phyloP scores from a whole-genome alignment of 2,329 filamentous ascomycete species.

The Hypoxylon sp. region DNA sequence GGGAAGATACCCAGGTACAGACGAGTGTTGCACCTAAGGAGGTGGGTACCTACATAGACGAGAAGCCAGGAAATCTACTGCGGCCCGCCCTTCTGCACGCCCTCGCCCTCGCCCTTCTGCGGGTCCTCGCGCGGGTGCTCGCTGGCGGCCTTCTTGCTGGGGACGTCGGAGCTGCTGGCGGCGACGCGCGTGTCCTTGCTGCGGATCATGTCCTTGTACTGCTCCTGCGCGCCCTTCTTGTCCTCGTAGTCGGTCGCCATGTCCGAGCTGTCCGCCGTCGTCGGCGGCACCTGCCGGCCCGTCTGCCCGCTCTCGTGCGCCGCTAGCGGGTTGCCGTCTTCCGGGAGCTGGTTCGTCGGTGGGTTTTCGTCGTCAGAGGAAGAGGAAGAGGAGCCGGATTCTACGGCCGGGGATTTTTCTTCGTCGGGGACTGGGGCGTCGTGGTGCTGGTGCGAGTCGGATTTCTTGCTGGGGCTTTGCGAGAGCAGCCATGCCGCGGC shows the following conservation, averaged over 20 bases:
- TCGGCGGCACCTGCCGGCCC: constrained; percentile 33
- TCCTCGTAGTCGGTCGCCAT: constrained; percentile 38
- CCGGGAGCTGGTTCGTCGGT: not conserved
- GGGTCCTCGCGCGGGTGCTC: constrained; percentile 48
- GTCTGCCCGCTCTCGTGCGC: constrained; percentile 26
- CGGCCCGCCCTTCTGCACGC: constrained; percentile 39
- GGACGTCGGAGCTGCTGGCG: constrained; percentile 38
- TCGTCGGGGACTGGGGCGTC: constrained; percentile 19
- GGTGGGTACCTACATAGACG: not conserved
- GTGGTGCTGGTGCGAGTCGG: constrained; percentile 22
- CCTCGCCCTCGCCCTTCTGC: constrained; percentile 46
- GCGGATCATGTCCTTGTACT: constrained; percentile 41
- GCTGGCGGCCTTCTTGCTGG: constrained; percentile 44
- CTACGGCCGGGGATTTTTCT: constrained; percentile 25
- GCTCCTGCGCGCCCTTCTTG: constrained; percentile 43
- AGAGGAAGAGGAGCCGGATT: constrained; percentile 7
- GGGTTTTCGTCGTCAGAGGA: constrained; percentile 8
- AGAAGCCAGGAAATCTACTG: not conserved
- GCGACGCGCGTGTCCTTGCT: constrained; percentile 42
- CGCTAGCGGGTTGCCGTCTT: constrained; percentile 20
- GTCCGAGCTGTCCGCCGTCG: constrained; percentile 40
- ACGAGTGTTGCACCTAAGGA: too few relatives aligned
- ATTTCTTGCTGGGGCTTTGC: constrained; percentile 17
- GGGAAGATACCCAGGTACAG: not conserved
- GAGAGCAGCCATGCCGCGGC: constrained; percentile 42